These are phyloP conservation scores for Triticum urartu DNA, from an alignment of 176 grass and related monocot genomes.

Conservation along the genomic window DNA sequence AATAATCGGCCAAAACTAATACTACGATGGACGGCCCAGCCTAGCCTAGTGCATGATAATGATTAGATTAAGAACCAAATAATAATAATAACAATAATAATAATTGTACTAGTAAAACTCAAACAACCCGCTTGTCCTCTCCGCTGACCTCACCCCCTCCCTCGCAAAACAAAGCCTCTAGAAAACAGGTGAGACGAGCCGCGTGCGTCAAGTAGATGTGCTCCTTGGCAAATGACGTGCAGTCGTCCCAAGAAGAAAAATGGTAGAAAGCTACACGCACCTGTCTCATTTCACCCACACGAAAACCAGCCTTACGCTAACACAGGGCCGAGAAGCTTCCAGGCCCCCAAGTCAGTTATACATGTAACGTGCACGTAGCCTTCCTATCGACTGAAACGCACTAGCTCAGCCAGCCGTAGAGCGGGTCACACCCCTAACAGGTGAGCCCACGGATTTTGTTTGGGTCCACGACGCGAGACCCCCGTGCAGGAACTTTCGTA, in stretches of 20 bases:
- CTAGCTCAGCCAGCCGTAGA: not conserved
- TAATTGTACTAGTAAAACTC: no score
- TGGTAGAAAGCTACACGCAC: not conserved
- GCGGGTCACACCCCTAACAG: not conserved
- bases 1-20: no score
- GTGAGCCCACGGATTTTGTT: accelerated
- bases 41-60: no score
- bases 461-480: not conserved
- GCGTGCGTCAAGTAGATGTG: slow-evolving; percentile 5
- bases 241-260: not conserved
- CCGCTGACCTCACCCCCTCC: not conserved
- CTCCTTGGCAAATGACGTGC: not conserved
- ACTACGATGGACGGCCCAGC: no score
- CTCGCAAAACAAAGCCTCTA: not conserved
- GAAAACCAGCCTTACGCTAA: no score
- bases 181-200: not conserved
- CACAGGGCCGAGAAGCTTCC: accelerated
- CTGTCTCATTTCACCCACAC: no score
- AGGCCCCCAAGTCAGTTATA: not conserved
- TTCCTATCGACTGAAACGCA: not conserved
- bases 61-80: no score
- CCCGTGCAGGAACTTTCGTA: not conserved
- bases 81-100: no score
- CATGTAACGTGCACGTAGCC: no score
- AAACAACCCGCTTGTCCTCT: not conserved